phyloP scores from a whole-genome alignment of 441 rosid species.

The Gossypium armourianum region DNA sequence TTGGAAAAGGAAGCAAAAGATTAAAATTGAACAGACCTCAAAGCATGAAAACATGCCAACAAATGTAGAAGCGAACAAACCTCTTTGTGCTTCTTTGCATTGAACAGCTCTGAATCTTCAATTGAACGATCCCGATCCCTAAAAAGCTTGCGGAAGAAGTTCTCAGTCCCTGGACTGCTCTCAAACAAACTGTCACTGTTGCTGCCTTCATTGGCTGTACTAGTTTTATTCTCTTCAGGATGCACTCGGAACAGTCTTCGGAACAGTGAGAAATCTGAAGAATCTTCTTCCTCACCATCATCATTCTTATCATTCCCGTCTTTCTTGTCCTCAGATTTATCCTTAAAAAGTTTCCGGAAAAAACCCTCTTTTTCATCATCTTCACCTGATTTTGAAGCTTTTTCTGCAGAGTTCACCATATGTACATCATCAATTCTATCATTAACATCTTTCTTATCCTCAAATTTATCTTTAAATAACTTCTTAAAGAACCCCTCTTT shows the following conservation, averaged over 20 bases:
- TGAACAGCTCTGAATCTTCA: conserved; percentile 81
- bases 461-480: conserved; percentile 61
- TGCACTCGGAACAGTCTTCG: conserved; percentile 79
- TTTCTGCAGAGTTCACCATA: conserved; percentile 36
- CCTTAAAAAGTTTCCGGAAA: conserved; percentile 67
- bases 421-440: conserved; percentile 33
- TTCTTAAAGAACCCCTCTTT: conserved; percentile 78
- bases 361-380: conserved; percentile 86
- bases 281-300: conserved; percentile 63
- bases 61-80: conserved; percentile 23
- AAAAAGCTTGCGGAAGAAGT: conserved; percentile 84
- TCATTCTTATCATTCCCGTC: conserved; percentile 54
- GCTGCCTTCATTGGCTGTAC: conserved; percentile 43
- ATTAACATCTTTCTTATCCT: conserved; percentile 61
- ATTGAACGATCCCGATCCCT: conserved; percentile 85
- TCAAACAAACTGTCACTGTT: conserved; percentile 42
- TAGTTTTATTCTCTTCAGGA: conserved; percentile 64
- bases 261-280: conserved; percentile 76
- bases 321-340: conserved; percentile 70
- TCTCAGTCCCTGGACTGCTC: conserved; percentile 91
- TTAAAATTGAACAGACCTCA: conserved; percentile 1
- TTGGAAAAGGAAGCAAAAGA: background rate
- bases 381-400: conserved; percentile 54
- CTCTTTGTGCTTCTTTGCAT: conserved; percentile 70
- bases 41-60: conserved; percentile 1